phyloP scores from a whole-genome alignment of 176 grass and related monocot genomes.

The Eleusine coracana region DNA sequence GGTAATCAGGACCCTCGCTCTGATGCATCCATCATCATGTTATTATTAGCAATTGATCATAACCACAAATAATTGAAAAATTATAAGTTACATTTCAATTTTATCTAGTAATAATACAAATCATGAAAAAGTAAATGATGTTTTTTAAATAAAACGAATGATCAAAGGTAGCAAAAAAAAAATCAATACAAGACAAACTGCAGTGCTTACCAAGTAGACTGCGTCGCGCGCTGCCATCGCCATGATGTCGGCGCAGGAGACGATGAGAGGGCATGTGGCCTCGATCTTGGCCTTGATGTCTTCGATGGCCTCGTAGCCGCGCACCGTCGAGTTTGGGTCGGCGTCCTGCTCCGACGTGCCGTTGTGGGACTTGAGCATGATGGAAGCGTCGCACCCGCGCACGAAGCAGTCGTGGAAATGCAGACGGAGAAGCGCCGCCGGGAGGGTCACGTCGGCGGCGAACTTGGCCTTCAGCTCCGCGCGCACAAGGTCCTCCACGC shows the following conservation, averaged over 20 bases:
- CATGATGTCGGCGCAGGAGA: slow-evolving; percentile 78
- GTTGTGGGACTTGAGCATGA: slow-evolving; percentile 58
- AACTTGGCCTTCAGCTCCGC: slow-evolving; percentile 13
- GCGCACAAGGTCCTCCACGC: slow-evolving; percentile 48
- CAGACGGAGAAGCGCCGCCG: slow-evolving; percentile 45
- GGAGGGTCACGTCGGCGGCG: slow-evolving; percentile 45
- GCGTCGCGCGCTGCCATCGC: slow-evolving; percentile 72
- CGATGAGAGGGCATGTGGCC: slow-evolving; percentile 49
- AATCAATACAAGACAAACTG: background rate
- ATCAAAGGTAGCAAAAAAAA: background rate
- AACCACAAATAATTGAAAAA: no score
- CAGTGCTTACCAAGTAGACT: slow-evolving; percentile 39
- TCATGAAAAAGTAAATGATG: no score
- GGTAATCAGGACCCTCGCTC: slow-evolving; percentile 52
- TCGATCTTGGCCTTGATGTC: slow-evolving; percentile 59
- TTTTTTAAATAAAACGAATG: background rate
- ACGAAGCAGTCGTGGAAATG: slow-evolving; percentile 82
- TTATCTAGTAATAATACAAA: no score
- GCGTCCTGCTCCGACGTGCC: slow-evolving; percentile 59
- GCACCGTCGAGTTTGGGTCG: slow-evolving; percentile 51
- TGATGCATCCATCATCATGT: background rate
- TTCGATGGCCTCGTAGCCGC: slow-evolving; percentile 69
- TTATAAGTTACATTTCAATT: no score
- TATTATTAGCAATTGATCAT: no score
- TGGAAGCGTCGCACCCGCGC: slow-evolving; percentile 53